Evolutionary conservation across 768 basidiomycete genomes (phyloP).

Genomic region (Megacollybia marginata): DNA sequence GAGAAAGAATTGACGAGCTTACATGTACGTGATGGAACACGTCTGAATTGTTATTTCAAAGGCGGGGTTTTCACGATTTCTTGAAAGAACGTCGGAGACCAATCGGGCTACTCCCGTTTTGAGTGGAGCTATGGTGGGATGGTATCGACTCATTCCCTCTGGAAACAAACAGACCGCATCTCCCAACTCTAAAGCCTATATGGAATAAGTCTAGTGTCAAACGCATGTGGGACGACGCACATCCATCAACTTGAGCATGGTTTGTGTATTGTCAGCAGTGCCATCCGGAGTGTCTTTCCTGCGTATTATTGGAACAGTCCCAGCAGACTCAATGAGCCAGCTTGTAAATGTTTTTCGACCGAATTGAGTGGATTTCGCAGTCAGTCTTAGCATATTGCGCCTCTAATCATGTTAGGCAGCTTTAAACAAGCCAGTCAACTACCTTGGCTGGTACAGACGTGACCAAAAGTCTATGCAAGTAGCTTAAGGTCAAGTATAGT

Average conservation of each 20-base stretch:
- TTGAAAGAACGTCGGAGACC: constrained; percentile 68
- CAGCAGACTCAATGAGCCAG: constrained; percentile 86
- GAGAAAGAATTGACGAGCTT: constrained; percentile 7
- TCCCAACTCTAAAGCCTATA: constrained; percentile 64
- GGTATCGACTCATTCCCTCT: constrained; percentile 81
- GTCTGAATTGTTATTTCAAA: constrained; percentile 71
- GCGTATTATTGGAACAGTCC: constrained; percentile 78
- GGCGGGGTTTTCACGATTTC: constrained; percentile 56
- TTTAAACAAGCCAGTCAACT: constrained; percentile 5
- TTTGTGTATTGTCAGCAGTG: constrained; percentile 55
- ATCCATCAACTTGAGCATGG: constrained; percentile 63
- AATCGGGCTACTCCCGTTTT: constrained; percentile 72
- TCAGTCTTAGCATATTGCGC: constrained; percentile 75
- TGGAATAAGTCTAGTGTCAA: constrained; percentile 3
- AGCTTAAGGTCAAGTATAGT: neutral
- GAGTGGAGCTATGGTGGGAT: constrained; percentile 79
- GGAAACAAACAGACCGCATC: constrained; percentile 82
- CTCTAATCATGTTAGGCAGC: constrained; percentile 29
- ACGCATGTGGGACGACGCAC: constrained; percentile 24
- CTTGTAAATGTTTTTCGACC: constrained; percentile 78
- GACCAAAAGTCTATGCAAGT: constrained; percentile 52
- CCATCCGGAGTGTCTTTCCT: constrained; percentile 59
- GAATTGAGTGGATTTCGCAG: constrained; percentile 85
- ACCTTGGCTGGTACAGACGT: constrained; percentile 68
- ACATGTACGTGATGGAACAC: constrained; percentile 83